phyloP scores from a whole-genome alignment of 345 rosid genomes.

The Heritiera littoralis region DNA sequence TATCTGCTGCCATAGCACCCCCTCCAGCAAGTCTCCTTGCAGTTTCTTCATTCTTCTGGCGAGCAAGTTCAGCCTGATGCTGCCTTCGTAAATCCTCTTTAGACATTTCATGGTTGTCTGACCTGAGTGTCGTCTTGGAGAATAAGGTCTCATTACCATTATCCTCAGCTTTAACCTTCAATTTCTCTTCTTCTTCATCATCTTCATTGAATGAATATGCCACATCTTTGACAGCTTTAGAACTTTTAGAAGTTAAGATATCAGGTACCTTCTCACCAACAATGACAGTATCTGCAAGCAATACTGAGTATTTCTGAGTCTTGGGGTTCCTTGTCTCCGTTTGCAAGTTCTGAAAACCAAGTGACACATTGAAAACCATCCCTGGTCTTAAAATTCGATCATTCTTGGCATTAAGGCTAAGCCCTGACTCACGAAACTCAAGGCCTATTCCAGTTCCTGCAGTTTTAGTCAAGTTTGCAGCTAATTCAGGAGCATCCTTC shows the following conservation, averaged over 20 bases:
- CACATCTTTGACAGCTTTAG: constrained; percentile 57
- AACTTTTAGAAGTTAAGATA: constrained; percentile 45
- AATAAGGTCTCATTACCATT: constrained; percentile 28
- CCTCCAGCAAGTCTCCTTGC: constrained; percentile 59
- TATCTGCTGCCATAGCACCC: constrained; percentile 35
- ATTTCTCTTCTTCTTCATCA: constrained; percentile 46
- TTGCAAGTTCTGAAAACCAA: constrained; percentile 57
- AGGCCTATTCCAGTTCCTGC: constrained; percentile 63
- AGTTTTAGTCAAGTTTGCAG: constrained; percentile 41
- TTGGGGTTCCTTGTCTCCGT: constrained; percentile 33
- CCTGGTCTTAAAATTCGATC: constrained; percentile 39
- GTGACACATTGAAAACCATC: constrained; percentile 57
- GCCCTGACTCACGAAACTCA: constrained; percentile 60
- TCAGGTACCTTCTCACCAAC: constrained; percentile 44
- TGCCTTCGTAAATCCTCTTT: constrained; percentile 57
- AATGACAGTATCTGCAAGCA: constrained; percentile 56
- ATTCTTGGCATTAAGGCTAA: constrained; percentile 50
- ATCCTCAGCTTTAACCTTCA: constrained; percentile 33
- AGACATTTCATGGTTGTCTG: constrained; percentile 54
- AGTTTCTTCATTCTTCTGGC: constrained; percentile 60
- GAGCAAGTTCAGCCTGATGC: constrained; percentile 65
- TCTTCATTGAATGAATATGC: constrained; percentile 58
- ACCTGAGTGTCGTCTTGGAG: constrained; percentile 55
- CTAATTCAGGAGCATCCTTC: constrained; percentile 47
- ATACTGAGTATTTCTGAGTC: constrained; percentile 36